Conservation (phyloP, 2,329 filamentous ascomycete species). For the Eurotiales sp. region DNA sequence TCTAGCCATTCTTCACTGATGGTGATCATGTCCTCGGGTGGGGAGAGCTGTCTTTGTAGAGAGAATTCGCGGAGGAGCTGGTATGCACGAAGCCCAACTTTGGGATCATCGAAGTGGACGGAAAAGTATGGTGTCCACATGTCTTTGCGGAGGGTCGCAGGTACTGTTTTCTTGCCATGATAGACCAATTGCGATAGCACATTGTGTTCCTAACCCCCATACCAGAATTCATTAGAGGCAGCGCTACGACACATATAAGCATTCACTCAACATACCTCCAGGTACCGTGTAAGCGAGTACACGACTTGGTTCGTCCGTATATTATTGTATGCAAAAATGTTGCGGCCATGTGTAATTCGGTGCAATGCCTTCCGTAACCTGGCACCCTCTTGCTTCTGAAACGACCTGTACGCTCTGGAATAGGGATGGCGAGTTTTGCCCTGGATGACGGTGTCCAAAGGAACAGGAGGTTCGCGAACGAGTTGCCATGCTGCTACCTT, state of each 20-base stretch:
- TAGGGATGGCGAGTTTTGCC: constrained; percentile 35
- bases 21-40: constrained; percentile 41
- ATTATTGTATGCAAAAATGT: constrained; percentile 62
- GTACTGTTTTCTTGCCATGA: constrained; percentile 62
- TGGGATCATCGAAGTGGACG: constrained; percentile 51
- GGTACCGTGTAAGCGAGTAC: constrained; percentile 56
- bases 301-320: constrained; percentile 61
- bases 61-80: constrained; percentile 59
- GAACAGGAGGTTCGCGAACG: constrained; percentile 33
- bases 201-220: constrained; percentile 44
- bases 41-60: constrained; percentile 55
- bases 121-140: constrained; percentile 60
- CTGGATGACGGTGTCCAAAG: constrained; percentile 36
- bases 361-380: constrained; percentile 45
- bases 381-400: constrained; percentile 33
- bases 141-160: constrained; percentile 56
- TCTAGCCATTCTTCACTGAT: constrained; percentile 42
- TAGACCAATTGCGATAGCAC: constrained; percentile 57
- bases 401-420: constrained; percentile 42
- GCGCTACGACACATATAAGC: not conserved
- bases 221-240: not conserved
- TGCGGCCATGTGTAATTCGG: constrained; percentile 50
- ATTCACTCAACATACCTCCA: constrained; percentile 46
- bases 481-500: constrained; percentile 36
- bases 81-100: constrained; percentile 53